Conservation (phyloP, 2,329 filamentous ascomycete genomes). For the Clonostachys chloroleuca region DNA sequence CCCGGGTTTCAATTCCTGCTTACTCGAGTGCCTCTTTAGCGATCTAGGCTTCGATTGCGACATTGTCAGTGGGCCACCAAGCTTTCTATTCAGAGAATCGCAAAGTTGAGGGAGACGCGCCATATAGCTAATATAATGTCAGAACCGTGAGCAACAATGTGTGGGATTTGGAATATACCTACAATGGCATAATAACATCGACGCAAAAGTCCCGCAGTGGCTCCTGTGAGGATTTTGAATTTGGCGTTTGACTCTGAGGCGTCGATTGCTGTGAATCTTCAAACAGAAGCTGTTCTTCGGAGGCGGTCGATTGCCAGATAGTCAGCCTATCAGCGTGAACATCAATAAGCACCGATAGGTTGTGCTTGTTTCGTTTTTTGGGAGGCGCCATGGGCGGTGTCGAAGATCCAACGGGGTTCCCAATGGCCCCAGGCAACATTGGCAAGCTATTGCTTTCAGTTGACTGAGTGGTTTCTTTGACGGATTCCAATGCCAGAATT, state of each 20-base stretch:
- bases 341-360: conserved; percentile 63
- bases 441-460: conserved; percentile 41
- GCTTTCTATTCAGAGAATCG: conserved; percentile 66
- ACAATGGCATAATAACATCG: conserved; percentile 78
- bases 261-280: conserved; percentile 39
- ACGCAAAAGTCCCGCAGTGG: conserved; percentile 72
- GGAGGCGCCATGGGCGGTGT: conserved; percentile 22
- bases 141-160: conserved; percentile 14
- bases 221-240: conserved; percentile 42
- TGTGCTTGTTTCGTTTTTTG: conserved; percentile 59
- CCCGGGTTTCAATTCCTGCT: conserved; percentile 45
- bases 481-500: conserved; percentile 64
- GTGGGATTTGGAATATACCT: conserved; percentile 21
- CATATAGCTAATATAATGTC: conserved; percentile 54
- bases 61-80: conserved; percentile 65
- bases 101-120: conserved; percentile 71
- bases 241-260: conserved; percentile 4
- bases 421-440: conserved; percentile 29
- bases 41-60: conserved; percentile 46
- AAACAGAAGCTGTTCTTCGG: conserved; percentile 49
- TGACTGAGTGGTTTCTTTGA: conserved; percentile 31
- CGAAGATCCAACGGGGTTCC: conserved; percentile 5
- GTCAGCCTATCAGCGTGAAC: conserved; percentile 73
- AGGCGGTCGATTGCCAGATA: conserved; percentile 77
- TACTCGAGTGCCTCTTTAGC: conserved; percentile 32